A percentile compares a stretch with the other conserved stretches of the same genome.
These are phyloP conservation scores for Elongisporangium senticosum DNA, from an alignment of 352 stramenopile species.

Conservation along the genomic window DNA sequence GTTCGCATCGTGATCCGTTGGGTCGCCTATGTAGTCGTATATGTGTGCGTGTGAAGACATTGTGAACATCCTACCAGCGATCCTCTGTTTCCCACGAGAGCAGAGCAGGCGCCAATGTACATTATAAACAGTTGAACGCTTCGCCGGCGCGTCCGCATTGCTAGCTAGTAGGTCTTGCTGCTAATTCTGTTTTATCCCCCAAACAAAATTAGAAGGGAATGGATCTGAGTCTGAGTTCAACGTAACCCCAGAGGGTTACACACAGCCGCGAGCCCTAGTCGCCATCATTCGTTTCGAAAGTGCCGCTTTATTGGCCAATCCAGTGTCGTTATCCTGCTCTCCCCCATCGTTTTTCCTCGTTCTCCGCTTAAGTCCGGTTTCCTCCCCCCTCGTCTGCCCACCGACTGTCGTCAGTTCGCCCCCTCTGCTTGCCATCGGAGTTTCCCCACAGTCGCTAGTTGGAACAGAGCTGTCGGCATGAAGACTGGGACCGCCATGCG, in stretches of 20 bases:
- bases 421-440: not conserved
- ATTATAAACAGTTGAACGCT: not conserved
- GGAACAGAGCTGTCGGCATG: not conserved
- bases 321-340: not conserved
- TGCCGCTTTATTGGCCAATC: not conserved
- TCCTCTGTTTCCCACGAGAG: not conserved
- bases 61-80: not conserved
- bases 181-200: not conserved
- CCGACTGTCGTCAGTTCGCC: not conserved
- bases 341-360: not conserved
- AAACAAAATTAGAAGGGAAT: not conserved
- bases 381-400: not conserved
- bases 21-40: not conserved
- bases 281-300: not conserved
- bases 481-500: not conserved
- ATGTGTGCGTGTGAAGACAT: not conserved
- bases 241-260: not conserved
- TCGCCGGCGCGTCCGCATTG: too few species aligned
- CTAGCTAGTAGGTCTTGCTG: not conserved
- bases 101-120: not conserved
- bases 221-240: not conserved
- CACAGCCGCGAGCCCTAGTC: not conserved
- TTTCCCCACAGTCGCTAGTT: not conserved
- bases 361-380: not conserved
- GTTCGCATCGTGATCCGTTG: conserved; percentile 33